A percentile compares a stretch with the other conserved stretches of the same genome.
Conservation (phyloP, 2,329 filamentous ascomycete species). For the Rhytidhysteron rufulum region DNA sequence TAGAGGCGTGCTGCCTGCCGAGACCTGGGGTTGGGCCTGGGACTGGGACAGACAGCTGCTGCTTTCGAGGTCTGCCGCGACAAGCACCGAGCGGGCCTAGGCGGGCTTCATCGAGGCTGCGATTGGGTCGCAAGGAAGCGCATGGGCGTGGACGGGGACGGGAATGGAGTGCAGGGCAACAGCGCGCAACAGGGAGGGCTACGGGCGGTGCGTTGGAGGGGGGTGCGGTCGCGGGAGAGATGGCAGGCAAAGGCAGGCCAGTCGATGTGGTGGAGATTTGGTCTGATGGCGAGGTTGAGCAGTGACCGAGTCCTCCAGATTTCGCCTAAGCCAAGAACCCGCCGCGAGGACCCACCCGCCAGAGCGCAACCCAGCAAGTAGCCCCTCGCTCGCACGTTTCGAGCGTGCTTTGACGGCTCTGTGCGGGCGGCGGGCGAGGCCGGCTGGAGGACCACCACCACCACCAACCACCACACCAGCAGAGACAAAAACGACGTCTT, state of each 20-base stretch:
- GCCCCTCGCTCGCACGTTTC: no score
- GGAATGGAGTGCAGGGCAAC: constrained; percentile 2
- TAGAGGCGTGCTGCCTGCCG: constrained; percentile 12
- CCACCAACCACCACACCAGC: no score
- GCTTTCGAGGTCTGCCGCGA: constrained; percentile 26
- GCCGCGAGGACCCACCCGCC: no score
- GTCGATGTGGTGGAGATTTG: background rate
- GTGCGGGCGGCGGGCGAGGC: no score
- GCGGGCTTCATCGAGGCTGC: constrained; percentile 35
- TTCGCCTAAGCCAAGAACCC: no score
- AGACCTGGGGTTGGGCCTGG: constrained; percentile 7
- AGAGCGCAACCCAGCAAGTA: no score
- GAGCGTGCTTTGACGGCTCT: no score
- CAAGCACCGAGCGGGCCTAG: constrained; percentile 20
- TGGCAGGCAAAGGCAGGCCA: background rate
- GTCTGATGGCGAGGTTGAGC: no score
- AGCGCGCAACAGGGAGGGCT: background rate
- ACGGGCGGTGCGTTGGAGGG: constrained; percentile 1
- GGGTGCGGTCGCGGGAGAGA: background rate
- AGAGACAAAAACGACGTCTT: no score
- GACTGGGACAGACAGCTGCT: constrained; percentile 11
- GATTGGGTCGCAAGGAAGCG: constrained; percentile 17
- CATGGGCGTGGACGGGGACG: constrained; percentile 13
- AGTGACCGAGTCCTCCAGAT: no score
- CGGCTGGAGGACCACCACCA: no score